Percentiles rank a stretch among this genome's conserved stretches.
Evolutionary conservation across 2,329 filamentous ascomycete species (phyloP).

Genomic region (Phyllosticta citrichinensis): DNA sequence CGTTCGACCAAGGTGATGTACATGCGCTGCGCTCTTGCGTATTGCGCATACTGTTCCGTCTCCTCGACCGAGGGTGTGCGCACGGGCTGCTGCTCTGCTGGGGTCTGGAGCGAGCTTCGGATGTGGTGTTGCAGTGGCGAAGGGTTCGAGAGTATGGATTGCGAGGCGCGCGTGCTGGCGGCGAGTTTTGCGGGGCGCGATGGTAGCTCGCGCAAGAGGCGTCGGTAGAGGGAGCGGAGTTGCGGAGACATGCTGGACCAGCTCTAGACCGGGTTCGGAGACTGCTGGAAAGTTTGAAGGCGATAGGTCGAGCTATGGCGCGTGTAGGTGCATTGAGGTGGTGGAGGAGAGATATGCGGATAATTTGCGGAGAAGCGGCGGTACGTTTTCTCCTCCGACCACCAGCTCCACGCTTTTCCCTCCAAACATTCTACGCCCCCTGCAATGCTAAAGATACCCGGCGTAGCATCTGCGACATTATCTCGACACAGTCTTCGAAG

Average conservation of each 20-base stretch:
- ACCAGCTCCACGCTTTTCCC: background rate
- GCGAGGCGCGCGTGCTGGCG: conserved; percentile 16
- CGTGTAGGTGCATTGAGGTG: background rate
- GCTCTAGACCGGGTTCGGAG: conserved; percentile 19
- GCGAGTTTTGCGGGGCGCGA: conserved; percentile 40
- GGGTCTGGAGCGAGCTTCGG: conserved; percentile 49
- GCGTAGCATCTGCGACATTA: background rate
- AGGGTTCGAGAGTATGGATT: conserved; percentile 40
- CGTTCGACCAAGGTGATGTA: conserved; percentile 76
- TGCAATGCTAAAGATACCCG: background rate
- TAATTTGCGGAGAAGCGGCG: conserved; percentile 14
- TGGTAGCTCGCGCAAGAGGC: conserved; percentile 80
- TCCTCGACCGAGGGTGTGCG: conserved; percentile 27
- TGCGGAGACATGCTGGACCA: conserved; percentile 31
- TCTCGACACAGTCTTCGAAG: background rate
- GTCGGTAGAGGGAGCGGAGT: conserved; percentile 73
- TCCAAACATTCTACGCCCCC: background rate
- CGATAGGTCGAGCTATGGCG: background rate
- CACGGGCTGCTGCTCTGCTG: conserved; percentile 5
- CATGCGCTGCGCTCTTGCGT: conserved; percentile 73
- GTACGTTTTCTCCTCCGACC: conserved; percentile 8
- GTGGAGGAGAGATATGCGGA: conserved; percentile 16
- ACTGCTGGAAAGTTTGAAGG: background rate
- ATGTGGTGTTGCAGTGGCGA: conserved; percentile 62
- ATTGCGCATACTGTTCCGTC: conserved; percentile 70